Evolutionary conservation across 164 flowering plant genomes (phyloP).

Genomic region (Platanus orientalis): DNA sequence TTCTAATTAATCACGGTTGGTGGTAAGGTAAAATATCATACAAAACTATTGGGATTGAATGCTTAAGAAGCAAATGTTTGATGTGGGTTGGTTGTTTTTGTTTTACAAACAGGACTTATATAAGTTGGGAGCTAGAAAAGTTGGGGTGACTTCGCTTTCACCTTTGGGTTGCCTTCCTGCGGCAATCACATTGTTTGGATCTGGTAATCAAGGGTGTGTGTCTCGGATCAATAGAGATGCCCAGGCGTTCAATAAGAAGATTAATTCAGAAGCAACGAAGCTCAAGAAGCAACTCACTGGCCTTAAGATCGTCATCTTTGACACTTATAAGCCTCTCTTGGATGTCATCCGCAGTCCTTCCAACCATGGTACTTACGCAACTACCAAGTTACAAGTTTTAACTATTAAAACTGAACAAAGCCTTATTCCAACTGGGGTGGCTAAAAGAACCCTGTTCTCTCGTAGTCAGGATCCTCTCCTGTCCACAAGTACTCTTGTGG

Average conservation of each 20-base stretch:
- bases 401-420: too few relatives aligned
- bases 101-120: slow-evolving; percentile 52
- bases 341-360: slow-evolving; percentile 57
- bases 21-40: too few relatives aligned
- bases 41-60: too few relatives aligned
- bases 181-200: slow-evolving; percentile 64
- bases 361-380: slow-evolving; percentile 39
- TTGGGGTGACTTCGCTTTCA: slow-evolving; percentile 85
- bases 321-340: slow-evolving; percentile 66
- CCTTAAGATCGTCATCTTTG: slow-evolving; percentile 67
- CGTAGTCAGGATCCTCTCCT: too few relatives aligned
- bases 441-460: too few relatives aligned
- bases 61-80: too few relatives aligned
- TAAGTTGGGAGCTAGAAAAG: slow-evolving; percentile 71
- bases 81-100: too few relatives aligned
- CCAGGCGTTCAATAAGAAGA: slow-evolving; percentile 63
- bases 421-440: too few relatives aligned
- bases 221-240: slow-evolving; percentile 60
- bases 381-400: too few relatives aligned
- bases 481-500: too few relatives aligned
- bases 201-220: slow-evolving; percentile 56
- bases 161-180: slow-evolving; percentile 88
- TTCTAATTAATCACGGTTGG: too few relatives aligned
- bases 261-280: slow-evolving; percentile 40
- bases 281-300: slow-evolving; percentile 54